Evolutionary conservation across 2,329 filamentous ascomycete genomes (phyloP).

Genomic region (Alternaria brassicae): DNA sequence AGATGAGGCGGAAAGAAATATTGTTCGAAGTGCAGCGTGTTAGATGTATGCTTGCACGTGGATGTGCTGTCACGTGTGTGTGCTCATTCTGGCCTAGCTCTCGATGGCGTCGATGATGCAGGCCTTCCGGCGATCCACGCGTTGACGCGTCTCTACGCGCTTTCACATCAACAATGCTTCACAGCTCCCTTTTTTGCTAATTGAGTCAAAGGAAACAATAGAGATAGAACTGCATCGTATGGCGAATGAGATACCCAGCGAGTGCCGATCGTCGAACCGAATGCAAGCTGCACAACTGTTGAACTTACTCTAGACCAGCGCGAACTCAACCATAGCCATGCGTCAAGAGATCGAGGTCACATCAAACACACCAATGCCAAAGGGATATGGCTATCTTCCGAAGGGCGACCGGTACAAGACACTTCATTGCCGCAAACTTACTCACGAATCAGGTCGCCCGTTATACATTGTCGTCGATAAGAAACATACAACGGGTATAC

Average conservation of each 20-base stretch:
- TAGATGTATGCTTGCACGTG: neutral
- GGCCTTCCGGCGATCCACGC: neutral
- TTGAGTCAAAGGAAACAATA: neutral
- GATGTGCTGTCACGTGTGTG: neutral
- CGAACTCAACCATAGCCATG: conserved; percentile 1
- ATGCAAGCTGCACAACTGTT: neutral
- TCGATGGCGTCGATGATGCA: neutral
- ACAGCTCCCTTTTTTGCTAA: neutral
- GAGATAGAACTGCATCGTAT: neutral
- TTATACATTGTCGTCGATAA: conserved; percentile 42
- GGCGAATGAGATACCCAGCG: neutral
- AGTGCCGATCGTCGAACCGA: neutral
- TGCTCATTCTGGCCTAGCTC: neutral
- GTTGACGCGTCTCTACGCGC: conserved; percentile 1
- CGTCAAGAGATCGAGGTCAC: conserved; percentile 32
- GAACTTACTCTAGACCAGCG: neutral
- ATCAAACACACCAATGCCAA: conserved; percentile 30
- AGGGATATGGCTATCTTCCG: conserved; percentile 44
- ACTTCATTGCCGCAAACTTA: conserved; percentile 42
- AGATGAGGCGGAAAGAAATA: neutral
- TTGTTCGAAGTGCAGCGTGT: neutral
- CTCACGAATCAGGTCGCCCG: conserved; percentile 34
- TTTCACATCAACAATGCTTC: neutral
- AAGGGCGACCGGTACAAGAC: conserved; percentile 48
- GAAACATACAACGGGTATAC: conserved; percentile 51